These are phyloP conservation scores for Penicillium diatomitis DNA, from an alignment of 495 filamentous ascomycete species.

Conservation along the genomic window DNA sequence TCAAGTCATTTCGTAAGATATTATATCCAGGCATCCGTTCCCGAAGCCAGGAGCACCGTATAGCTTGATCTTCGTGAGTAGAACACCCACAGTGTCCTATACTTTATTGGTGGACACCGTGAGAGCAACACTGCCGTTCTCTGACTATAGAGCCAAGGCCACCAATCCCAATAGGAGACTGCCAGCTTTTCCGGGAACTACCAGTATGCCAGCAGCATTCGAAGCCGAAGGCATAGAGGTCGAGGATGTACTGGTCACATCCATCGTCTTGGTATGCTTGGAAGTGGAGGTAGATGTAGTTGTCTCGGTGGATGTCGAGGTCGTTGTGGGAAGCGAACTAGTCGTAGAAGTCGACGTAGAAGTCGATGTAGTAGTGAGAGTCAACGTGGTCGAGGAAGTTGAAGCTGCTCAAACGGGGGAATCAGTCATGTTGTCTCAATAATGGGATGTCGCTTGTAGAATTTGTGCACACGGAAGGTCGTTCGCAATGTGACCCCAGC, in stretches of 20 bases:
- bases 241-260: conserved; percentile 4
- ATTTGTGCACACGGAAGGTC: background rate
- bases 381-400: conserved; percentile 1
- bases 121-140: too few relatives aligned
- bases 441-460: conserved; percentile 1
- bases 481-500: too few relatives aligned
- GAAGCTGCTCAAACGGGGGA: background rate
- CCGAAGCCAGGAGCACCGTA: too few relatives aligned
- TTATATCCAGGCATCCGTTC: too few relatives aligned
- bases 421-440: conserved; percentile 1
- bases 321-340: background rate
- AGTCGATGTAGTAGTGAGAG: conserved; percentile 1
- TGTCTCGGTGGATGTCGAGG: conserved; percentile 5
- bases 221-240: conserved; percentile 10
- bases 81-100: too few relatives aligned
- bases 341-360: background rate
- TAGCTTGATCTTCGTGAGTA: too few relatives aligned
- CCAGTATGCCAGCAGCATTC: conserved; percentile 12
- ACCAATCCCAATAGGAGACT: conserved; percentile 18
- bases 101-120: too few relatives aligned
- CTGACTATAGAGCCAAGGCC: conserved; percentile 11
- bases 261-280: background rate
- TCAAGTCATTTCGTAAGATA: too few relatives aligned
- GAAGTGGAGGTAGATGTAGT: background rate
- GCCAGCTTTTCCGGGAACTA: conserved; percentile 22